Percentiles rank a stretch among this genome's conserved stretches.
Conservation (phyloP, 176 grass and related monocot genomes). For the maize (Zea mays) region Zm-B73-REFERENCE-NAM-5.0 NC_050097.1:226971501-226972000, state of each 20-base stretch:
- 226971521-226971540: conserved; percentile 95
- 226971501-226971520: conserved; percentile 96
- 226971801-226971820: conserved; percentile 98
- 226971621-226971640: conserved; percentile 89
- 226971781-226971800: neutral
- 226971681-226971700: conserved; percentile 7
- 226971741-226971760: neutral
- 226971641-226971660: conserved; percentile 99
- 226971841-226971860: conserved; percentile 99
- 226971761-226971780: neutral
- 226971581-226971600: neutral
- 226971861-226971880: conserved; percentile 94
- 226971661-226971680: conserved; percentile 53
- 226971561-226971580: conserved; percentile 18
- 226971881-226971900: conserved; percentile 92
- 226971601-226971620: conserved; percentile 77
- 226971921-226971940: conserved; percentile 65
- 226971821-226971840: conserved; percentile 94
- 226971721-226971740: neutral
- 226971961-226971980: neutral
- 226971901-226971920: conserved; percentile 99
- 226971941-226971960: conserved; percentile 26
- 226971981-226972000: conserved; percentile 4
- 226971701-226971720: conserved; percentile 14
- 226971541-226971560: conserved; percentile 46